phyloP scores from a whole-genome alignment of 83 land plant genomes.

The Picea abies region DNA sequence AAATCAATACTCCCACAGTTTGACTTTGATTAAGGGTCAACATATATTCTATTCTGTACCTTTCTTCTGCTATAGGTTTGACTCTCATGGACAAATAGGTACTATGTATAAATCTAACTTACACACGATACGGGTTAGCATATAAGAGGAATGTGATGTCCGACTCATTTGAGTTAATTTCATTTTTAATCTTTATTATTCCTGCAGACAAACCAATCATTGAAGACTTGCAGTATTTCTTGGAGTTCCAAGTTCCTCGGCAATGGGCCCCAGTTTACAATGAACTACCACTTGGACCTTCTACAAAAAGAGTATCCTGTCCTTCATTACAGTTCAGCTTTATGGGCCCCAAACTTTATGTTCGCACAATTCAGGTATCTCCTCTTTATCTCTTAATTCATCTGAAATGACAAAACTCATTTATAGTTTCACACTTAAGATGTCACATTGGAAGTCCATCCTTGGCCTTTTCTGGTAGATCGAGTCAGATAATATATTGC shows the following conservation, averaged over 20 bases:
- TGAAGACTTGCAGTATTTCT: constrained; percentile 79
- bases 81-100: neutral
- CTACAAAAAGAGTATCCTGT: constrained; percentile 33
- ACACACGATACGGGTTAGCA: neutral
- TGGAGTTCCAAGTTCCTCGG: constrained; percentile 89
- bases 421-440: neutral
- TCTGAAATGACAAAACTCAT: constrained; percentile 1
- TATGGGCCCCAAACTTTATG: constrained; percentile 77
- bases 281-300: constrained; percentile 87
- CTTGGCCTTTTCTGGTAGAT: neutral
- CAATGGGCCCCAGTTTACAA: constrained; percentile 80
- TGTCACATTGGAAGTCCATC: constrained; percentile 4
- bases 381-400: neutral
- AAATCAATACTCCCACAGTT: neutral
- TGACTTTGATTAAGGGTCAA: neutral
- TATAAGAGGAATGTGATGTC: constrained; percentile 3
- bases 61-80: neutral
- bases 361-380: constrained; percentile 69
- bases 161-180: neutral
- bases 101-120: neutral
- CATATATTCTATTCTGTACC: neutral
- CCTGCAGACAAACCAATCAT: constrained; percentile 76
- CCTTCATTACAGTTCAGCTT: constrained; percentile 76
- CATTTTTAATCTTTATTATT: neutral
- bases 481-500: constrained; percentile 7